A percentile compares a stretch with the other conserved stretches of the same genome.
phyloP scores from a whole-genome alignment of 2,329 filamentous ascomycete species.

The Hirsutella minnesotensis region DNA sequence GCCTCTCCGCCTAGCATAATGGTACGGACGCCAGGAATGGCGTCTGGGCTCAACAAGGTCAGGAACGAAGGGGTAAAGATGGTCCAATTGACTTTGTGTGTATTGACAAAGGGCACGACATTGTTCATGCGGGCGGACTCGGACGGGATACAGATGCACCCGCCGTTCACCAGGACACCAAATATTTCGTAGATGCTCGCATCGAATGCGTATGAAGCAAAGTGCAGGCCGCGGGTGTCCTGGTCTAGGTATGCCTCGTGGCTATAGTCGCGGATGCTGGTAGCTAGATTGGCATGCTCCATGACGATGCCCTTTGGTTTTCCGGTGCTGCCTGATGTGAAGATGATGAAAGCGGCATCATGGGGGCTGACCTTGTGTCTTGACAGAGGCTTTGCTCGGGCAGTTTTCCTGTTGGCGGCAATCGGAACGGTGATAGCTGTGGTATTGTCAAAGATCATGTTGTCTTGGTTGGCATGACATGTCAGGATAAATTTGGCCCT shows the following conservation, averaged over 20 bases:
- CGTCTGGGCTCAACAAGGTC: neutral
- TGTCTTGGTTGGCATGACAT: neutral
- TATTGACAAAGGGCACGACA: neutral
- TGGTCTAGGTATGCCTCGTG: neutral
- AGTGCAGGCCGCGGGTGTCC: neutral
- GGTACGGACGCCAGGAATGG: neutral
- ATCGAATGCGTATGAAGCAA: neutral
- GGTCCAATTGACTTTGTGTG: neutral
- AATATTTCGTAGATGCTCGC: neutral
- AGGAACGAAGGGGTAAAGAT: neutral
- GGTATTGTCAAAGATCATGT: neutral
- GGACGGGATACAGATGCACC: conserved; percentile 1
- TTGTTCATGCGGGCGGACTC: neutral
- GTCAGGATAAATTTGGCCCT: neutral
- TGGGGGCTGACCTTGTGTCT: conserved; percentile 3
- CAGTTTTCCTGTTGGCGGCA: too few species aligned
- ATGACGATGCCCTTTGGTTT: neutral
- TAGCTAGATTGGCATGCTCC: conserved; percentile 1
- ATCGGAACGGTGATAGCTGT: neutral
- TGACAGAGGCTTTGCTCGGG: neutral
- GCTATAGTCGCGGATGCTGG: conserved; percentile 1
- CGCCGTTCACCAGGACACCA: neutral
- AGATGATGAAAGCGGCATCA: conserved; percentile 25
- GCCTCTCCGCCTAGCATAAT: neutral
- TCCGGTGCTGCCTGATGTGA: conserved; percentile 20